Conservation (phyloP, 441 rosid genomes). For the Euphorbia celastroides region DNA sequence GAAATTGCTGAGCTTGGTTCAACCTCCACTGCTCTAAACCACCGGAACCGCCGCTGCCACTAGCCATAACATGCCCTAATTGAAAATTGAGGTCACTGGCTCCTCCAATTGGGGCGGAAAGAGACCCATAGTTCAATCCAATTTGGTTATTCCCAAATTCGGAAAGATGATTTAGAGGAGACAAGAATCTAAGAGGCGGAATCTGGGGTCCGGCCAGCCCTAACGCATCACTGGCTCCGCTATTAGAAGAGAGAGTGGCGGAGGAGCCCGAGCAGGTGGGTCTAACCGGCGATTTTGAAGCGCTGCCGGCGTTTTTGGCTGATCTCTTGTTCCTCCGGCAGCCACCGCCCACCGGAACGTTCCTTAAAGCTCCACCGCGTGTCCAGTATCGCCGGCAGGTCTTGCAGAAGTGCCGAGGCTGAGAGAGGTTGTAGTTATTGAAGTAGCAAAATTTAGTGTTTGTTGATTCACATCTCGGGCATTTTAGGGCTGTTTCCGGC, state of each 20-base stretch:
- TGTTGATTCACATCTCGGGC: slow-evolving; percentile 90
- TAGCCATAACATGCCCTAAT: slow-evolving; percentile 35
- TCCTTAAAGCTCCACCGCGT: slow-evolving; percentile 84
- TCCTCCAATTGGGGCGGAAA: slow-evolving; percentile 33
- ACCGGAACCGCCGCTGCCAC: slow-evolving; percentile 18
- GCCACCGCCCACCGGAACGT: slow-evolving; percentile 89
- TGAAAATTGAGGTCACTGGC: slow-evolving; percentile 49
- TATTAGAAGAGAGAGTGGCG: slow-evolving; percentile 35
- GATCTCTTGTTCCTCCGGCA: slow-evolving; percentile 77
- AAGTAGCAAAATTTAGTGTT: too few relatives aligned
- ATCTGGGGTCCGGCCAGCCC: slow-evolving; percentile 43
- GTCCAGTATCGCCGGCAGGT: slow-evolving; percentile 97
- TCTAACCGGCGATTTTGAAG: slow-evolving; percentile 41
- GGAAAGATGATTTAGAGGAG: slow-evolving; percentile 43
- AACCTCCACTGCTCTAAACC: slow-evolving; percentile 64
- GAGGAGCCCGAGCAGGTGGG: slow-evolving; percentile 38
- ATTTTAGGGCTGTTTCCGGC: slow-evolving; percentile 69
- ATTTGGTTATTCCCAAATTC: slow-evolving; percentile 40
- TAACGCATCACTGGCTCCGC: slow-evolving; percentile 37
- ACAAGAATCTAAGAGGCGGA: slow-evolving; percentile 56
- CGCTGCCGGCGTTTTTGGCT: slow-evolving; percentile 55
- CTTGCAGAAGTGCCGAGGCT: slow-evolving; percentile 97
- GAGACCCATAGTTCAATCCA: slow-evolving; percentile 49
- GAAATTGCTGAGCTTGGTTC: slow-evolving; percentile 46
- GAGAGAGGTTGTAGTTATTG: slow-evolving; percentile 90